These are phyloP conservation scores for Mucor piriformis DNA, from an alignment of 371 early-diverging fungal species.

Conservation along the genomic window DNA sequence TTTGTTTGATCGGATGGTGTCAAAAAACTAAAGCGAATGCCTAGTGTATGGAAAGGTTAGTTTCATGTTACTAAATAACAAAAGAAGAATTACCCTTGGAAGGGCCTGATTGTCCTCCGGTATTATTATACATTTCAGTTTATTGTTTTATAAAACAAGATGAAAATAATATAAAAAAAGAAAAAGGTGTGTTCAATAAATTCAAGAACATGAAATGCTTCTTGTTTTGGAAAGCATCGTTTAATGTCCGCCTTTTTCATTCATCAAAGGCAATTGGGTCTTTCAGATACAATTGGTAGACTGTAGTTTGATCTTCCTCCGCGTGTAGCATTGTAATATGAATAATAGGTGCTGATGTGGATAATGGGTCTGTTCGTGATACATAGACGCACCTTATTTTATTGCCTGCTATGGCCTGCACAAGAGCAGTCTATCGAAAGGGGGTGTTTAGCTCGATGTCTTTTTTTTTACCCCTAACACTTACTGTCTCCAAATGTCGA, in stretches of 20 bases:
- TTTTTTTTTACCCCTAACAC: neutral
- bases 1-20: constrained; percentile 48
- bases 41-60: no score
- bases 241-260: constrained; percentile 5
- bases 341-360: constrained; percentile 1
- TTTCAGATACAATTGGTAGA: constrained; percentile 9
- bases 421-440: constrained; percentile 16
- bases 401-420: constrained; percentile 21
- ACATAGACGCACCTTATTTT: constrained; percentile 18
- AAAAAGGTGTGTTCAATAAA: neutral
- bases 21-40: constrained; percentile 52
- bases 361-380: neutral
- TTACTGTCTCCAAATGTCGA: constrained; percentile 45
- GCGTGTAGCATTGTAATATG: constrained; percentile 23
- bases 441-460: neutral
- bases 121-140: constrained; percentile 20
- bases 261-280: constrained; percentile 11
- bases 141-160: neutral
- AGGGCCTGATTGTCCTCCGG: constrained; percentile 24
- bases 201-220: constrained; percentile 21
- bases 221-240: constrained; percentile 7
- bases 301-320: constrained; percentile 22
- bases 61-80: no score
- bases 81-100: constrained; percentile 20
- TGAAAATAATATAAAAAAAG: neutral